Evolutionary conservation across 495 filamentous ascomycete species (phyloP), one percentile per base, ranked within the genome.

Genomic region (Aspergillus conjunctus): DNA sequence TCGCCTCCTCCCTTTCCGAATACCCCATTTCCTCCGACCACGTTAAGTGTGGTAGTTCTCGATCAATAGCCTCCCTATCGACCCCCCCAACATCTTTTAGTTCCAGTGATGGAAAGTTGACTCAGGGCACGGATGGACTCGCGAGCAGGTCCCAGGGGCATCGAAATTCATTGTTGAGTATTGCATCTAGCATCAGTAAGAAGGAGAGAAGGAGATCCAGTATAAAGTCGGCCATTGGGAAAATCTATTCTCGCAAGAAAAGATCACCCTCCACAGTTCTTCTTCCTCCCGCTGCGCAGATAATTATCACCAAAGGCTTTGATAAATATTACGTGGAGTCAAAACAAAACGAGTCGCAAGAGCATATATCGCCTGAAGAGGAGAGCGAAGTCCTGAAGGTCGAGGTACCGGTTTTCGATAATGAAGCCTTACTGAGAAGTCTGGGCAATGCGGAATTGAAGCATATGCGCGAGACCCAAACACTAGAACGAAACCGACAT

Each of bases 401-500:
- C 9, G 71, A 78, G 62, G 68, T 79, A 12, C 77, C 76, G 1
- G 63, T 73, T 0, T 77, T 71, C 45, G 76, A 77, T 44, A 58
- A 72, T 43, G 75, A 77, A 22, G 56, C 72, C 0, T 50, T 78
- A 9, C 72, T 71, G 45, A 74, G 83, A 56, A 85, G 80, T 10
- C 51, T 70, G 18, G 74, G 76, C 22, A 79, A 77, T 61, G 61
- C 62, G 1, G 80, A 85, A 49, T 76, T 89, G 58, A 73, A 72
- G 56, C 70, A 71, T 37, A 70, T 91, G 56, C 74, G 74, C 44
- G 73, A 75, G n/a, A 63, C 75, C 22, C 88, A 90, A 51, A 75
- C 74, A 32, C 73, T 78, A 34, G 83, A 90, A 65, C 79, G 80
- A 64, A 74, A 79, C 32, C 77, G 86, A n/a, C 88, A 91, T 59